phyloP scores from a whole-genome alignment of 2,329 filamentous ascomycete species.

The Phialophora chinensis region DNA sequence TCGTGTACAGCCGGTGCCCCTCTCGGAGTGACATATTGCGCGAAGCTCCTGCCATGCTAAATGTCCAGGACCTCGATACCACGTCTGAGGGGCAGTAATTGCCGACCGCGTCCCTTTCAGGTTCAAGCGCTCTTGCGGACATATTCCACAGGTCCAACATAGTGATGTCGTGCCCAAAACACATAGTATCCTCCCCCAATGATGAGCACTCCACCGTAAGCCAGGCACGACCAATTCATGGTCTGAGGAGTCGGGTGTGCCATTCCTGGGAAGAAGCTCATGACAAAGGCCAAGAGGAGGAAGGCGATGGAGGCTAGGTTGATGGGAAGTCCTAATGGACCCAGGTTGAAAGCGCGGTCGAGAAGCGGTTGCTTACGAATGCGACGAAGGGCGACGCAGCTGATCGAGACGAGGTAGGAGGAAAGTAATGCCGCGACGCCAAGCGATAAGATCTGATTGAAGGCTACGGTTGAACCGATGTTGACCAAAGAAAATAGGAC shows the following conservation, averaged over 20 bases:
- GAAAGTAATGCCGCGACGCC: slow-evolving; percentile 46
- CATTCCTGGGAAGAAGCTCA: slow-evolving; percentile 53
- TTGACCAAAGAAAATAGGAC: slow-evolving; percentile 48
- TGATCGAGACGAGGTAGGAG: slow-evolving; percentile 48
- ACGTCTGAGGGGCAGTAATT: not conserved
- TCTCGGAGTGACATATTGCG: not conserved
- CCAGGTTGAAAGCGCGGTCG: slow-evolving; percentile 52
- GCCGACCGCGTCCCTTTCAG: not conserved
- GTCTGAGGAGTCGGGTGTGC: slow-evolving; percentile 47
- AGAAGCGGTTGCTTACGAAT: slow-evolving; percentile 45
- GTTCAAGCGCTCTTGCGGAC: slow-evolving; percentile 24
- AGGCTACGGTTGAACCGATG: slow-evolving; percentile 46
- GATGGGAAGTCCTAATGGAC: slow-evolving; percentile 51
- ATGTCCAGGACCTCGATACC: not conserved
- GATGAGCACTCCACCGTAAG: slow-evolving; percentile 50
- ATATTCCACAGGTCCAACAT: slow-evolving; percentile 43
- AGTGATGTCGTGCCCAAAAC: slow-evolving; percentile 45
- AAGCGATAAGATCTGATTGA: slow-evolving; percentile 51
- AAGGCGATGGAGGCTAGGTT: slow-evolving; percentile 44
- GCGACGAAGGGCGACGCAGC: slow-evolving; percentile 45
- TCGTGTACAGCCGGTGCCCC: not conserved
- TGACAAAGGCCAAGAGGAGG: slow-evolving; percentile 28
- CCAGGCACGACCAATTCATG: slow-evolving; percentile 59
- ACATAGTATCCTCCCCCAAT: slow-evolving; percentile 50
- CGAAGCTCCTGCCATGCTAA: not conserved